Evolutionary conservation across 306 rosid species (phyloP), one percentile per base, ranked within the genome.

Genomic region (Cucumis cinereus): DNA sequence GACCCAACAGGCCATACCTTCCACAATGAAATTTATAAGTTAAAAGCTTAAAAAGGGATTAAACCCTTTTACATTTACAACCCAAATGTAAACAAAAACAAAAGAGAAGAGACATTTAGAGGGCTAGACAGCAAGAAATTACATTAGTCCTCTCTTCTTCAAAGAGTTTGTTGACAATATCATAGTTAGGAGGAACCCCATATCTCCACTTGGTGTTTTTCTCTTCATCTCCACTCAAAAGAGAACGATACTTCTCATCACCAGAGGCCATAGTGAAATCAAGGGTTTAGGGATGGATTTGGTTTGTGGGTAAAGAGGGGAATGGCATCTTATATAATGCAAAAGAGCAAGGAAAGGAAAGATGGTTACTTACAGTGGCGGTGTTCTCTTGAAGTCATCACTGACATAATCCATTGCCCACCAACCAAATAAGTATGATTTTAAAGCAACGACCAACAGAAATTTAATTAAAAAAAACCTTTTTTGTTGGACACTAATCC

Each of bases 1-100:
- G 92, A 91, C 9, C 92, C 92, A 19, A 79, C 74, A 73, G 90
- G 81, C 97, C 97, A 91, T 64, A 84, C 79, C 89, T 86, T 69
- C 24, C 60, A 76, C 24, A 22, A 23, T 56, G 33, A 28, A 13
- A 73, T 19, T 12, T 20, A 1, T 13, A 22, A 41, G 54, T 67
- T 7, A 67, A 40, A 67, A 67, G 33, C 54, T 20, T 67, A 41
- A 41, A 41, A 13, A 22, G 54, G 54, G 35, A 22, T 40, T 7
- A 67, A 30, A 67, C 73, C 73, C 54, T 20, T 40, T 67, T 10
- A 19, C 52, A 38, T 4, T 38, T 36, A 10, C 26, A 38, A 36
- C 41, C 17, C 13, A 36, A 66, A 10, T 38, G 26, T 1, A 49
- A n/a, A 24, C 8, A 36, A 17, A 1, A 10, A 6, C 19, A 26